Conservation (phyloP, 306 rosid genomes). For the Prunus kanzakura region DNA sequence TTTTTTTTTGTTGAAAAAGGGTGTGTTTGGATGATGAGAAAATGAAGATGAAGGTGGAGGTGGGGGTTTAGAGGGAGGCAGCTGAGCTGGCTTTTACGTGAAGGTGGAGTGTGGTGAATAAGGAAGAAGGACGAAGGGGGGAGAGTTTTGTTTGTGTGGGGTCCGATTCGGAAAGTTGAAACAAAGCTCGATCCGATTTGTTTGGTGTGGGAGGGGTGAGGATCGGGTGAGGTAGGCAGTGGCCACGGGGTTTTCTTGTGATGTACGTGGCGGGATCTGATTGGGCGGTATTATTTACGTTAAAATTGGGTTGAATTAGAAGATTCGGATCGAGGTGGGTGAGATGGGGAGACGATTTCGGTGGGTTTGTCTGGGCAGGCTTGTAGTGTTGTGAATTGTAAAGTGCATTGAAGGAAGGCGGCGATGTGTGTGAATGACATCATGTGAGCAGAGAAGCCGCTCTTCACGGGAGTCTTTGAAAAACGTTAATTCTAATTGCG, state of each 20-base stretch:
- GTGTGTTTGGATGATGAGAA: not conserved
- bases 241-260: not conserved
- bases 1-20: not conserved
- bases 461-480: not conserved
- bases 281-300: not conserved
- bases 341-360: not conserved
- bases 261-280: not conserved
- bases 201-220: not conserved
- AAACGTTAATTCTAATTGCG: too few relatives aligned
- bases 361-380: not conserved
- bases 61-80: not conserved
- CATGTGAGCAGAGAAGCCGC: not conserved
- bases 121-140: not conserved
- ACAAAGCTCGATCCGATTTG: constrained; percentile 12
- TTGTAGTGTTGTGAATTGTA: too few relatives aligned
- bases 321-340: not conserved
- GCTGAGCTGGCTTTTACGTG: not conserved
- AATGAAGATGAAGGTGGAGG: not conserved
- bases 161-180: constrained; percentile 18
- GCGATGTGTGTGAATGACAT: not conserved
- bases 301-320: not conserved
- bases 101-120: not conserved
- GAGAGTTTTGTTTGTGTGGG: not conserved
- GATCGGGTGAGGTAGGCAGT: not conserved
- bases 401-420: not conserved